Base-by-base conservation (phyloP, 257 asterid species). In the Solanum lignicaule region DNA sequence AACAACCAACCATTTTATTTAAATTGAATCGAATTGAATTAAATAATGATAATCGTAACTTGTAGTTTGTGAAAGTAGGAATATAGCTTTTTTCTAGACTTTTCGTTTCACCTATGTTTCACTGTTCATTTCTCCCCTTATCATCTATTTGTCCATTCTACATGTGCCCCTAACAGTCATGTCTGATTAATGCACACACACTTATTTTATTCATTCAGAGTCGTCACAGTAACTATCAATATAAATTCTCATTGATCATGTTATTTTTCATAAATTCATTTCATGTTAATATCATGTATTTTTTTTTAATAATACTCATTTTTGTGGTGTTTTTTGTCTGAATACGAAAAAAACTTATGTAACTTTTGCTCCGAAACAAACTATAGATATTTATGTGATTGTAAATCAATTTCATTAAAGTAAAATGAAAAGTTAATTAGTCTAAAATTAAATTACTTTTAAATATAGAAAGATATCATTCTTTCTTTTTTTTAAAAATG, bases 61-160 rank as follows among this genome's bases (percentile, higher is more conserved):
- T 16, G 21, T 79, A 27, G 66, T 18, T 82, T 82, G 69, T 16
- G 43, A 10, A 81, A 46, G 31, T 48, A 46, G 69, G 85, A 81
- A 82, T 82, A 81, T 46, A 81, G 6, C 72, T 87, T 21, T 62
- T 46, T 62, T 60, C 74, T 86, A 76, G 35, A 43, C 16, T 89
- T 88, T 90, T 92, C 92, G 90, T 89, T 94, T 93, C 92, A 92
- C 94, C 94, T 29, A 84, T 55, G 75, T 83, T 32, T 8, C 66
- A 93, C 94, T 94, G 91, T 93, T 55, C 74, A 55, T 91, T 92
- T 93, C 65, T 58, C 23, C 27, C 68, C 16, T 29, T 46, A 46
- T 79, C 38, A 79, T 41, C 46, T n/a, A 23, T 48, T 31, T 43
- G 66, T 79, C 69, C 43, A 82, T 35, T 48, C 27, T 15, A 48